These are phyloP conservation scores for Colletotrichum sp. DNA, from an alignment of 2,329 filamentous ascomycete genomes.

Conservation along the genomic window DNA sequence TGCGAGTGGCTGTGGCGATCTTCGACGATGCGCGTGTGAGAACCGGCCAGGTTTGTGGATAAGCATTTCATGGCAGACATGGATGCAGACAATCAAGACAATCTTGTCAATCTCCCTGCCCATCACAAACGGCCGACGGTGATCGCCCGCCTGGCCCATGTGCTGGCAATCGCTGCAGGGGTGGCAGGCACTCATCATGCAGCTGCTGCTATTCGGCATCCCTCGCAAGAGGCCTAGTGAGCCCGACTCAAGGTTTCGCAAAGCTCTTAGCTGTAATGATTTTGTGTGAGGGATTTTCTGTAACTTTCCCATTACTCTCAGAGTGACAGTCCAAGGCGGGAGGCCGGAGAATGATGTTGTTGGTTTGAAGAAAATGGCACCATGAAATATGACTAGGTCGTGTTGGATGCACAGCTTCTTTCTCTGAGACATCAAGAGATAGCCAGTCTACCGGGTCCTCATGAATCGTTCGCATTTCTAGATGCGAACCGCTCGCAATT, in stretches of 20 bases:
- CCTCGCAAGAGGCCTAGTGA: neutral
- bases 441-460: neutral
- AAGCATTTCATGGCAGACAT: neutral
- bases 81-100: neutral
- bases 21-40: constrained; percentile 4
- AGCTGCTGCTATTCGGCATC: neutral
- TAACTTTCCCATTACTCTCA: neutral
- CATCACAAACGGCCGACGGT: neutral
- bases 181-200: neutral
- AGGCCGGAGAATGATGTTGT: neutral
- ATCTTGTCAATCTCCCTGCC: neutral
- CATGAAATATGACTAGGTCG: neutral
- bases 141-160: constrained; percentile 7
- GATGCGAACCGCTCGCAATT: neutral
- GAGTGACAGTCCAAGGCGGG: neutral
- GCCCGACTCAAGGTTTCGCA: neutral
- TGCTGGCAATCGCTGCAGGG: neutral
- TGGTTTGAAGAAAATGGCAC: neutral
- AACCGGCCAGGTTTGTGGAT: neutral
- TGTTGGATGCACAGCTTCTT: neutral
- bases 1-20: neutral
- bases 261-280: neutral
- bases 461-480: neutral
- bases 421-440: neutral
- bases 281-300: neutral